A percentile compares a stretch with the other conserved stretches of the same genome.
phyloP scores from a whole-genome alignment of 2,329 filamentous ascomycete genomes.

The Lachnellula occidentalis region DNA sequence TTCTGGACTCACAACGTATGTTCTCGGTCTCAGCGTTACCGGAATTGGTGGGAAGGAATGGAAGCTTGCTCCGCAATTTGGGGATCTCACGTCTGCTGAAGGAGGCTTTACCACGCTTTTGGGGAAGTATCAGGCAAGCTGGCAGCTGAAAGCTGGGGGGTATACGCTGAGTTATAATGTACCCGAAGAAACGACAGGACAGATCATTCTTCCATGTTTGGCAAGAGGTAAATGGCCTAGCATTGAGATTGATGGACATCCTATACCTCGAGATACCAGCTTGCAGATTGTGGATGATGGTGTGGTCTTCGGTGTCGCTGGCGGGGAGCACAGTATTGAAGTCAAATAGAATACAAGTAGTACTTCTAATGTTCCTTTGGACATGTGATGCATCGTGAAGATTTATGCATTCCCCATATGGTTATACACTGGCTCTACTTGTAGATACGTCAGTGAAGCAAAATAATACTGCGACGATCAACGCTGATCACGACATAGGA shows the following conservation, averaged over 20 bases:
- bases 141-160: slow-evolving; percentile 22
- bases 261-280: background rate
- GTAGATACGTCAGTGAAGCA: too few species aligned
- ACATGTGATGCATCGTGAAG: too few species aligned
- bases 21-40: slow-evolving; percentile 38
- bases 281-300: background rate
- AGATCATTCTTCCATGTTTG: slow-evolving; percentile 7
- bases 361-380: too few species aligned
- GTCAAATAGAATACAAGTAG: background rate
- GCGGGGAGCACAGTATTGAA: background rate
- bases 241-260: slow-evolving; percentile 3
- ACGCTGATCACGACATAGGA: too few species aligned
- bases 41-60: slow-evolving; percentile 33
- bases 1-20: slow-evolving; percentile 38
- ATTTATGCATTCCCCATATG: too few species aligned
- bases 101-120: slow-evolving; percentile 36
- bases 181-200: slow-evolving; percentile 11
- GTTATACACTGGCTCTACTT: too few species aligned
- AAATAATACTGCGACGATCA: too few species aligned
- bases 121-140: slow-evolving; percentile 35
- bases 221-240: slow-evolving; percentile 5
- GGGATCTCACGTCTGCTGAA: slow-evolving; percentile 34
- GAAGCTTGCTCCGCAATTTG: slow-evolving; percentile 37
- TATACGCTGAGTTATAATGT: slow-evolving; percentile 12
- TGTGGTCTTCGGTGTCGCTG: background rate